Evolutionary conservation across 768 basidiomycete genomes (phyloP), one percentile per base, ranked within the genome.

Genomic region (Arthromyces matolae): DNA sequence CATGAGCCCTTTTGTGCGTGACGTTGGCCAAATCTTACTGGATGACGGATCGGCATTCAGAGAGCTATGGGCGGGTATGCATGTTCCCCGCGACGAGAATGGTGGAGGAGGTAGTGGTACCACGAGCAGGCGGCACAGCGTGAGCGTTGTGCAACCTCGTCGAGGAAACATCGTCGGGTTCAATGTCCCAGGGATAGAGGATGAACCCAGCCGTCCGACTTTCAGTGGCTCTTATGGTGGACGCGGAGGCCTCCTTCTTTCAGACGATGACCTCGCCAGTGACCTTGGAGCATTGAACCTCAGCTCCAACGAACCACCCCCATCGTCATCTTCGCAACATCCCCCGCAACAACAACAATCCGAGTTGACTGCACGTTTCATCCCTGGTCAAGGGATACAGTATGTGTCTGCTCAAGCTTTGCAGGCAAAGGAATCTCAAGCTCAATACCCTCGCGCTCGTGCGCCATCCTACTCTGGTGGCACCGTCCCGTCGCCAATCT

Each of bases 1-100:
- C 62, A 86, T 89, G 78, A 83, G 80, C 53, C 90, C 89, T 0
- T 92, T 93, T 61, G 79, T 88, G n/a, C 72, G 89, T 19, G 88
- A 93, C 62, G 85, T 92, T 14, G 81, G 80, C 5, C 81, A 86
- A 64, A 88, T 91, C 47, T 65, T 90, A 28, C 65, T 84, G 40
- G 86, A 89, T 58, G 87, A 90, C 47, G 81, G 79, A 4, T 78
- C 82, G 0, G 81, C 82, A 0, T 79, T 89, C 55, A 73, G 84
- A 27, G 85, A 89, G 53, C 71, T 89, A 4, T 90, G 87, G 87
- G 75, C 82, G 0, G 80, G 83, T n/a, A 78, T 78, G 73, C 71
- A 81, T 49, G 79, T 77, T 0, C 81, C 77, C 4, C 72, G 77
- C 28, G 83, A 83, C 51, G 81, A 85, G 62, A 79, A 77, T 39